A percentile compares a stretch with the other conserved stretches of the same genome.
Conservation (phyloP, 306 rosid species). For the Cicer cuneatum region DNA sequence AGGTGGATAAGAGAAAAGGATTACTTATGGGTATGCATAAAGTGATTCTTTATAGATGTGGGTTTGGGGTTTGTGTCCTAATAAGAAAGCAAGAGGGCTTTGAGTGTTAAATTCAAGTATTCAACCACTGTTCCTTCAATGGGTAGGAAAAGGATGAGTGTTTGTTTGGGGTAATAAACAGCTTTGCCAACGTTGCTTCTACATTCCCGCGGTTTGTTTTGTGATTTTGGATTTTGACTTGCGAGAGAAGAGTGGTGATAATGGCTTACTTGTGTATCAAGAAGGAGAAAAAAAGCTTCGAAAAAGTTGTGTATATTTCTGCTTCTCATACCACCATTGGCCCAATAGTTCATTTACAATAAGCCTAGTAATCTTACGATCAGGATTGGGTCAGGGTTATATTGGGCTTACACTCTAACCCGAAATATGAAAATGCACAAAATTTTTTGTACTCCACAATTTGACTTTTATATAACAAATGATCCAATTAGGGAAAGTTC, state of each 20-base stretch:
- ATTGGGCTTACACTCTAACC: too few species aligned
- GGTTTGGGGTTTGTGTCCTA: conserved; percentile 27
- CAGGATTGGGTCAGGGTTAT: too few species aligned
- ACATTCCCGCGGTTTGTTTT: neutral
- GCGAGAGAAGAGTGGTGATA: neutral
- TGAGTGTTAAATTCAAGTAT: neutral
- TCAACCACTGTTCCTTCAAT: conserved; percentile 46
- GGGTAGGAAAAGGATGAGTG: conserved; percentile 64
- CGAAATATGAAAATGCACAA: too few species aligned
- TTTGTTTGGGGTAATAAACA: conserved; percentile 1
- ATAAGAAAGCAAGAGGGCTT: conserved; percentile 14
- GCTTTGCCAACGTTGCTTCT: neutral
- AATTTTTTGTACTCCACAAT: too few species aligned
- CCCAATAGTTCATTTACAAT: neutral
- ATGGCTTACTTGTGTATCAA: conserved; percentile 1
- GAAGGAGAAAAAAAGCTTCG: neutral
- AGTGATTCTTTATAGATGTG: conserved; percentile 46
- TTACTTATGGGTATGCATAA: conserved; percentile 57
- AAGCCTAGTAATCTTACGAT: too few species aligned
- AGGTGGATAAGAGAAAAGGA: conserved; percentile 42
- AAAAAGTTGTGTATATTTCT: neutral
- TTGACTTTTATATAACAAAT: too few species aligned
- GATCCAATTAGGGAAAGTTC: too few species aligned
- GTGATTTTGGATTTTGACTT: neutral
- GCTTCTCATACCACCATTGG: neutral